A percentile compares a stretch with the other conserved stretches of the same genome.
These are phyloP conservation scores for Suhomyces pyralidae DNA, from an alignment of 805 yeast genomes.

Conservation along the genomic window DNA sequence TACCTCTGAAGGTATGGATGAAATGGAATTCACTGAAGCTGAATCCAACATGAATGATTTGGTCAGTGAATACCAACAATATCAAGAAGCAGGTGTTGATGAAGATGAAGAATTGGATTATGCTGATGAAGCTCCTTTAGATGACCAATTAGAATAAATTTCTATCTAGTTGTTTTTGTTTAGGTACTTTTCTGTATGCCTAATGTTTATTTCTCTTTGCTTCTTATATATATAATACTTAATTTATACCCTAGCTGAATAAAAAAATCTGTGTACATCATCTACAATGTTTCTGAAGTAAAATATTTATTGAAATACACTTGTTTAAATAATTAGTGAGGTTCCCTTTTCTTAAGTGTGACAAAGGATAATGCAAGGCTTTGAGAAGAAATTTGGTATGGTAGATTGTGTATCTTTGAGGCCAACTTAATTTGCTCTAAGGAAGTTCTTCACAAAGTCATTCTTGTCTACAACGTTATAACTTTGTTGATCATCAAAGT, in stretches of 20 bases:
- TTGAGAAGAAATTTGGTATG: background rate
- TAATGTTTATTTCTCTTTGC: slow-evolving; percentile 10
- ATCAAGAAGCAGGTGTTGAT: slow-evolving; percentile 77
- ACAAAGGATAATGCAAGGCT: background rate
- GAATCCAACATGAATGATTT: slow-evolving; percentile 88
- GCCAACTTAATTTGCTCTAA: slow-evolving; percentile 49
- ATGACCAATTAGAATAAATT: slow-evolving; percentile 44
- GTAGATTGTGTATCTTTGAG: background rate
- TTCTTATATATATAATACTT: slow-evolving; percentile 10
- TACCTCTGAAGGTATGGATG: slow-evolving; percentile 95
- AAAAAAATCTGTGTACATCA: background rate
- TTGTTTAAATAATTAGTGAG: background rate
- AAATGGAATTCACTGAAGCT: slow-evolving; percentile 90
- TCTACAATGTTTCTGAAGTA: background rate
- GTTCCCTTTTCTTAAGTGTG: background rate
- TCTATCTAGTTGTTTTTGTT: background rate
- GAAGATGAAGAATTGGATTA: slow-evolving; percentile 75
- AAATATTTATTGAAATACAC: background rate
- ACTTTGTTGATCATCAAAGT: slow-evolving; percentile 64
- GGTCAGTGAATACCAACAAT: slow-evolving; percentile 86
- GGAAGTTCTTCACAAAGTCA: slow-evolving; percentile 69
- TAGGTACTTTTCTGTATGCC: background rate
- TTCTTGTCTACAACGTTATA: slow-evolving; percentile 55
- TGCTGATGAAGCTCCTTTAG: slow-evolving; percentile 62
- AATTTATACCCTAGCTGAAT: slow-evolving; percentile 6